A percentile compares a stretch with the other conserved stretches of the same genome.
These are phyloP conservation scores for Colletotrichum higginsianum DNA, from an alignment of 2,329 filamentous ascomycete genomes.

Conservation along the genomic window DNA sequence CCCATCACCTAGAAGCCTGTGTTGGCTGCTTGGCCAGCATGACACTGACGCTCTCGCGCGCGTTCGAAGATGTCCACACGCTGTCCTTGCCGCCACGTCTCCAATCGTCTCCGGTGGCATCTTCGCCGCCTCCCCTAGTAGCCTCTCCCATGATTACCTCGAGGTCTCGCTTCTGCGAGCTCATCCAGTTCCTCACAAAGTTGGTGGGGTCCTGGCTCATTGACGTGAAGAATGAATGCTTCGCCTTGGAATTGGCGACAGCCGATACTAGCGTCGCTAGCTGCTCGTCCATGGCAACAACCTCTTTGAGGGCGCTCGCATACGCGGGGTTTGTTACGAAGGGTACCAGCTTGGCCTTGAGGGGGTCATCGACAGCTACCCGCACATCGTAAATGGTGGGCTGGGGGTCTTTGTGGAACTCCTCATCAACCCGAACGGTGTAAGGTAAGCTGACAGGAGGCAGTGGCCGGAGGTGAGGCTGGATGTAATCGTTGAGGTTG, in stretches of 20 bases:
- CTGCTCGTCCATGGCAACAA: slow-evolving; percentile 85
- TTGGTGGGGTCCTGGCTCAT: slow-evolving; percentile 85
- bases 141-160: slow-evolving; percentile 90
- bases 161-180: slow-evolving; percentile 90
- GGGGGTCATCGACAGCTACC: slow-evolving; percentile 86
- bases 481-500: slow-evolving; percentile 84
- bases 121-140: slow-evolving; percentile 72
- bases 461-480: slow-evolving; percentile 82
- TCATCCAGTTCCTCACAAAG: slow-evolving; percentile 91
- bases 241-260: slow-evolving; percentile 87
- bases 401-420: slow-evolving; percentile 80
- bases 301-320: slow-evolving; percentile 80
- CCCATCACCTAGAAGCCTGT: slow-evolving; percentile 28
- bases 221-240: slow-evolving; percentile 87
- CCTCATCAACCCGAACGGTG: slow-evolving; percentile 92
- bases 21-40: slow-evolving; percentile 68
- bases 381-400: slow-evolving; percentile 93
- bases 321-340: slow-evolving; percentile 80
- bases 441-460: slow-evolving; percentile 88
- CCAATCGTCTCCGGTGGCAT: slow-evolving; percentile 77
- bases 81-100: slow-evolving; percentile 70
- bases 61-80: slow-evolving; percentile 71
- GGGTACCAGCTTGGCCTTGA: slow-evolving; percentile 76
- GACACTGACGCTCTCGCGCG: slow-evolving; percentile 74
- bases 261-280: slow-evolving; percentile 87